phyloP scores from a whole-genome alignment of 305 asterid species.

The Fraxinus greggii region DNA sequence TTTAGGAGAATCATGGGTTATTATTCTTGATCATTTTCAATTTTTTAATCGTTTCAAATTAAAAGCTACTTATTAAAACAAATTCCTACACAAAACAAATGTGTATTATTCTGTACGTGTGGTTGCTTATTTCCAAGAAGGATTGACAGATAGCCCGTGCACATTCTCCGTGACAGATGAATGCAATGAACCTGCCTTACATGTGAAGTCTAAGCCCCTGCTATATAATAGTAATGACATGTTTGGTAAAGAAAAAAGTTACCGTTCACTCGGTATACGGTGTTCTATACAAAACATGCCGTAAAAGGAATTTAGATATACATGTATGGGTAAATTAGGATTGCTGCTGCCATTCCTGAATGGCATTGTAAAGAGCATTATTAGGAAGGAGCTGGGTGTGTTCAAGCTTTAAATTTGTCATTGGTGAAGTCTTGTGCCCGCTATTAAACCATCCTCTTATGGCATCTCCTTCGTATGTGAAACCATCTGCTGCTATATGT shows the following conservation, averaged over 20 bases:
- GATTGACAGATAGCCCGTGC: not conserved
- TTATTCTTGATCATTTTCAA: not conserved
- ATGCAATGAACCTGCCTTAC: not conserved
- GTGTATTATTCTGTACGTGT: not conserved
- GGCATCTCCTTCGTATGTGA: constrained; percentile 89
- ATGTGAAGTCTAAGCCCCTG: not conserved
- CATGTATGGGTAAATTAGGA: constrained; percentile 26
- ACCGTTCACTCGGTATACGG: not conserved
- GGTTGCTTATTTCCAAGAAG: not conserved
- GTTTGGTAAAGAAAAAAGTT: not conserved
- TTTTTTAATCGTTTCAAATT: not conserved
- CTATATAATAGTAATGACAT: not conserved
- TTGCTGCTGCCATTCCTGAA: constrained; percentile 86
- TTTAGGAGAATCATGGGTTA: not conserved
- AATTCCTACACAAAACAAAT: not conserved
- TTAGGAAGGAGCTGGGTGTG: constrained; percentile 79
- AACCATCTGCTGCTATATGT: constrained; percentile 85
- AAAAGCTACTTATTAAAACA: not conserved
- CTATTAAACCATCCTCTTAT: constrained; percentile 86
- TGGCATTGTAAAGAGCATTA: constrained; percentile 81
- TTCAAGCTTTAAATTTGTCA: constrained; percentile 84
- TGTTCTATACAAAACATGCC: not conserved
- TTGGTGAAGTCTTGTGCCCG: constrained; percentile 87
- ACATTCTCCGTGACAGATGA: not conserved
- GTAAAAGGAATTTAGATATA: not conserved